Evolutionary conservation across 805 yeast genomes (phyloP), one percentile per base, ranked within the genome.

Genomic region (Candida ipomoeae): DNA sequence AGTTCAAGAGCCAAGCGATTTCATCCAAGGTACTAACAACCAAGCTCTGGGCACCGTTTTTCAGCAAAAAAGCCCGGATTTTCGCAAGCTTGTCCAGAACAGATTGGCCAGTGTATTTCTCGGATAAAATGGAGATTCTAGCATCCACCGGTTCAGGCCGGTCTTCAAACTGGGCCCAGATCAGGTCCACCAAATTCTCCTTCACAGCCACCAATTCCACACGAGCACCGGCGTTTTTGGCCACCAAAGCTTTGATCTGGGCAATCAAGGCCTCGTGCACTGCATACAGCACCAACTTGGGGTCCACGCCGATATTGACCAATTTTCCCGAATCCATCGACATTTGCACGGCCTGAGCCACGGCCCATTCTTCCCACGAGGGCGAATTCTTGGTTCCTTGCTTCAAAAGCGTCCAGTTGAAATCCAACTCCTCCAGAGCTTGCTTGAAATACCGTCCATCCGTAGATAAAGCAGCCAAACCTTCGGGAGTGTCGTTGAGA

Each of bases 151-250:
- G 29, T 4, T 58, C 62, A 21, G 97, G 97, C 6, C 73, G 59
- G 20, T 75, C 75, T 69, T 89, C 92, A 59, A 82, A 83, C 10
- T 71, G 59, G 6, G 71, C 69, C 96, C 96, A 90, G 17, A 90
- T 83, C 23, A 61, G 59, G 59, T 89, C 97, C 31, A 94, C 71
- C 57, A 94, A 73, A 64, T 92, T 92, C 14, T 72, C 77, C 48
- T 64, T 62, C n/a, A 78, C 67, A 0, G 82, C 69, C 7, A 73
- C 69, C 13, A 80, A 57, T 50, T 69, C 74, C 17, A 78, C 71
- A 45, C 69, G 67, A 2, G 70, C 73, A 35, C 63, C 62, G 6
- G 62, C 55, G 23, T 59, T 50, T 26, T 54, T 57, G 18, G 52
- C 40, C 11, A 63, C 41, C 40, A 66, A 66, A 3, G 63, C 57